A percentile compares a stretch with the other conserved stretches of the same genome.
These are phyloP conservation scores for Ramaria sp. DNA, from an alignment of 768 basidiomycete genomes.

Conservation along the genomic window DNA sequence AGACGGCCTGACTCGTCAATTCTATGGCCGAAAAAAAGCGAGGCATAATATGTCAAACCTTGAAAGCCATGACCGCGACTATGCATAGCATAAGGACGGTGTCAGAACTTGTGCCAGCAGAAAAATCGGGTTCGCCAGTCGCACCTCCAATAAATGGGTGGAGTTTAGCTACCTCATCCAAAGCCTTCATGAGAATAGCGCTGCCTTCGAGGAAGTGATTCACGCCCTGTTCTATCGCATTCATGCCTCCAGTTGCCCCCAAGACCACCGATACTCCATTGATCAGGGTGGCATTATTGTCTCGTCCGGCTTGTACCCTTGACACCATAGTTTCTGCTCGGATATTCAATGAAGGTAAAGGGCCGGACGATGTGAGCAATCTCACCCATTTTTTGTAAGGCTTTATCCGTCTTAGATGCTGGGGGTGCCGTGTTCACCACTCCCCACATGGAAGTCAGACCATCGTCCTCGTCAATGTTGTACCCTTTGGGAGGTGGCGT, in stretches of 20 bases:
- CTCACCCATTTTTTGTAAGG: too few relatives aligned
- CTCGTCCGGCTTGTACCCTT: not conserved
- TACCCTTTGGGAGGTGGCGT: too few relatives aligned
- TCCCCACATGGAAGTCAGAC: too few relatives aligned
- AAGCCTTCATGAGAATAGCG: slow-evolving; percentile 16
- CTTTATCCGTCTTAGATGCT: too few relatives aligned
- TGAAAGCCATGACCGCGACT: slow-evolving; percentile 42
- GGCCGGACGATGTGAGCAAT: too few relatives aligned
- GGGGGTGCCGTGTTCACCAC: too few relatives aligned
- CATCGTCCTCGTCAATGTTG: too few relatives aligned
- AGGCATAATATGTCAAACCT: slow-evolving; percentile 5
- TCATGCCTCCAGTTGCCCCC: not conserved
- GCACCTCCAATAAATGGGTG: slow-evolving; percentile 21
- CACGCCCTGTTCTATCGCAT: slow-evolving; percentile 14
- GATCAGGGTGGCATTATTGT: not conserved
- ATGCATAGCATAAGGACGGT: slow-evolving; percentile 1
- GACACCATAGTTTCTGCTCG: too few relatives aligned
- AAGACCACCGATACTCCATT: not conserved
- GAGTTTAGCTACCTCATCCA: slow-evolving; percentile 19
- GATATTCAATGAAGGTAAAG: too few relatives aligned
- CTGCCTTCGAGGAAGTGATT: slow-evolving; percentile 16
- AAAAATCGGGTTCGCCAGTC: not conserved
- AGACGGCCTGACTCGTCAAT: slow-evolving; percentile 20
- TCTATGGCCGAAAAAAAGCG: too few relatives aligned
- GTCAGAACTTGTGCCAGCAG: not conserved